phyloP scores from a whole-genome alignment of 768 basidiomycete genomes.

The Naganishia vaughanmartiniae region DNA sequence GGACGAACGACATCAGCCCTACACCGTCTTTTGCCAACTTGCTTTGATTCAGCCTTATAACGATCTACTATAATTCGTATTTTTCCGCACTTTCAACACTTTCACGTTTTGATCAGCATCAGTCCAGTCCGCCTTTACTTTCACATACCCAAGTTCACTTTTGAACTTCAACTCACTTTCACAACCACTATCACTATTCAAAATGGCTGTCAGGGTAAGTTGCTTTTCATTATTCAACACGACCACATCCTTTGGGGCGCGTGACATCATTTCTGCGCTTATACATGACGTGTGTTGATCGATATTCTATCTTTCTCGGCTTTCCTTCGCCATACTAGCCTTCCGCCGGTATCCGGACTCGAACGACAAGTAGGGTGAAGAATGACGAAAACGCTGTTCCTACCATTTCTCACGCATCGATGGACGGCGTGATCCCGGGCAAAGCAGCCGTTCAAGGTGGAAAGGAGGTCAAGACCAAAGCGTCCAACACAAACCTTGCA shows the following conservation, averaged over 20 bases:
- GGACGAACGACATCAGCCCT: not conserved
- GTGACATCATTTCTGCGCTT: conserved; percentile 26
- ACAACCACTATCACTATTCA: not conserved
- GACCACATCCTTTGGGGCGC: conserved; percentile 5
- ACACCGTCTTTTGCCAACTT: conserved; percentile 5
- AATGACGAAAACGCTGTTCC: conserved; percentile 35
- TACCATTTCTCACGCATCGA: conserved; percentile 35
- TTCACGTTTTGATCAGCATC: conserved; percentile 1
- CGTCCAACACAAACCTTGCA: conserved; percentile 22
- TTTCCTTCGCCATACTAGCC: conserved; percentile 5
- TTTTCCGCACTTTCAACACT: not conserved
- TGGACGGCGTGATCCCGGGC: conserved; percentile 36
- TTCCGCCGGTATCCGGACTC: conserved; percentile 19
- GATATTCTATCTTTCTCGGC: conserved; percentile 13
- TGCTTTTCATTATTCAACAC: not conserved
- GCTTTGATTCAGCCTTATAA: conserved; percentile 16
- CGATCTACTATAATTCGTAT: conserved; percentile 21
- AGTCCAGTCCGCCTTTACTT: not conserved
- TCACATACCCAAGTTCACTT: conserved; percentile 16
- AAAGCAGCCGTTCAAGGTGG: conserved; percentile 18
- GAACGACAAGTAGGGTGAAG: conserved; percentile 23
- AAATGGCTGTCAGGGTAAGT: conserved; percentile 25
- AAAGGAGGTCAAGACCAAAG: conserved; percentile 22
- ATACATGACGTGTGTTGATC: conserved; percentile 5
- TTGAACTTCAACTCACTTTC: not conserved